Conservation (phyloP, 495 filamentous ascomycete species). For the Glarea lozoyensis region DNA sequence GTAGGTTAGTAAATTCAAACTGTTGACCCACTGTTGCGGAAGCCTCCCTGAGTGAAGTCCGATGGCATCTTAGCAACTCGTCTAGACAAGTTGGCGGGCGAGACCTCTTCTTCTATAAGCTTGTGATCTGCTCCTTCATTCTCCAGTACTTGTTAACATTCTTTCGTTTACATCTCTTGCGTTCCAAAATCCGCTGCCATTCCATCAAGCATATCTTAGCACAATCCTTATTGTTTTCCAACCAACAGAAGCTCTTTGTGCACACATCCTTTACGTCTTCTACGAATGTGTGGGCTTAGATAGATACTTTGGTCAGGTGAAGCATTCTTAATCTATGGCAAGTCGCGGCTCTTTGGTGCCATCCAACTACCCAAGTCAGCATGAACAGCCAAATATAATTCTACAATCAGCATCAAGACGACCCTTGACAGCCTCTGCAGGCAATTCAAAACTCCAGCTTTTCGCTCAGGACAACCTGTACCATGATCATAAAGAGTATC, state of each 20-base stretch:
- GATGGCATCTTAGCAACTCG: not conserved
- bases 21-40: constrained; percentile 6
- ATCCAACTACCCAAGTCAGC: constrained; percentile 9
- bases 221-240: constrained; percentile 28
- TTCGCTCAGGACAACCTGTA: constrained; percentile 27
- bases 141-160: constrained; percentile 33
- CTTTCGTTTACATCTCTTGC: constrained; percentile 31
- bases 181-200: constrained; percentile 34
- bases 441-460: constrained; percentile 36
- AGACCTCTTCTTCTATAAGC: constrained; percentile 15
- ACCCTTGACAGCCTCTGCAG: constrained; percentile 39
- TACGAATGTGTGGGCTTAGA: constrained; percentile 6
- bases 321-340: constrained; percentile 23
- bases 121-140: constrained; percentile 20
- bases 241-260: constrained; percentile 10
- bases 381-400: constrained; percentile 16
- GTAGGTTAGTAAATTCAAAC: not conserved
- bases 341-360: constrained; percentile 10
- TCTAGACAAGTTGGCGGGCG: not conserved
- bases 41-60: not conserved
- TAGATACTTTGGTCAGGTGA: constrained; percentile 6
- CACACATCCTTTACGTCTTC: not conserved
- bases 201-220: constrained; percentile 40
- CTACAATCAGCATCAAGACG: constrained; percentile 23
- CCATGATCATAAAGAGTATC: constrained; percentile 25